These are phyloP conservation scores for Dianthus caryophyllus DNA, from an alignment of 148 eudicot genomes.

Conservation along the genomic window DNA sequence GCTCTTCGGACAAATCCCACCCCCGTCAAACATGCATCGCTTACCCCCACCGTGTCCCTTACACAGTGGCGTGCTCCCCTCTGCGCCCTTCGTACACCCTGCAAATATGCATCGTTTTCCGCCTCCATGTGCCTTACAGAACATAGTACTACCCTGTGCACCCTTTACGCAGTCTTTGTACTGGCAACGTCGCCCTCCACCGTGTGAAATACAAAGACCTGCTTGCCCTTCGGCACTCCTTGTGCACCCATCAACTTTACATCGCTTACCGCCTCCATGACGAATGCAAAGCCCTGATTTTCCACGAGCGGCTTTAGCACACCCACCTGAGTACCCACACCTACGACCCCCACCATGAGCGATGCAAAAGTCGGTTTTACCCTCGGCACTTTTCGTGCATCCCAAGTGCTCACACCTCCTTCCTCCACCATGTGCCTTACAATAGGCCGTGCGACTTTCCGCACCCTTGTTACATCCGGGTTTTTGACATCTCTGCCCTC, in stretches of 20 bases:
- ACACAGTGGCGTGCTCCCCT: slow-evolving; percentile 94
- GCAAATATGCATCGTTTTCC: slow-evolving; percentile 85
- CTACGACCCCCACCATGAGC: slow-evolving; percentile 94
- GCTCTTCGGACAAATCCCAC: slow-evolving; percentile 96
- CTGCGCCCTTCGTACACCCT: slow-evolving; percentile 91
- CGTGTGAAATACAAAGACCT: slow-evolving; percentile 92
- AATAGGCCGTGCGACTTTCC: slow-evolving; percentile 81
- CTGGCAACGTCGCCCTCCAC: slow-evolving; percentile 92
- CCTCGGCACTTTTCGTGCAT: slow-evolving; percentile 94
- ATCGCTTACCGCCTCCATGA: slow-evolving; percentile 95
- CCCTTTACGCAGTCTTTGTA: slow-evolving; percentile 56
- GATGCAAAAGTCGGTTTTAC: slow-evolving; percentile 80
- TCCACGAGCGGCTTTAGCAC: slow-evolving; percentile 92
- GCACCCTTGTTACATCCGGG: slow-evolving; percentile 89
- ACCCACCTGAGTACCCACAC: slow-evolving; percentile 59
- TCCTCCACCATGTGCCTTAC: slow-evolving; percentile 99
- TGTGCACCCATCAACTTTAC: slow-evolving; percentile 71
- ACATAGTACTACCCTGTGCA: slow-evolving; percentile 87
- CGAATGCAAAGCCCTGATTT: slow-evolving; percentile 84
- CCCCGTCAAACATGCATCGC: slow-evolving; percentile 75
- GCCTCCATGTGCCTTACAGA: slow-evolving; percentile 93
- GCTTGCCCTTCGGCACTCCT: slow-evolving; percentile 89
- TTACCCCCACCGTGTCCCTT: slow-evolving; percentile 98
- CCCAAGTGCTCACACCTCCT: slow-evolving; percentile 75
- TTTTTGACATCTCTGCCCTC: slow-evolving; percentile 91